These are phyloP conservation scores for Moesziomyces globuligerus DNA, from an alignment of 1,284 basidiomycete genomes.

Conservation along the genomic window DNA sequence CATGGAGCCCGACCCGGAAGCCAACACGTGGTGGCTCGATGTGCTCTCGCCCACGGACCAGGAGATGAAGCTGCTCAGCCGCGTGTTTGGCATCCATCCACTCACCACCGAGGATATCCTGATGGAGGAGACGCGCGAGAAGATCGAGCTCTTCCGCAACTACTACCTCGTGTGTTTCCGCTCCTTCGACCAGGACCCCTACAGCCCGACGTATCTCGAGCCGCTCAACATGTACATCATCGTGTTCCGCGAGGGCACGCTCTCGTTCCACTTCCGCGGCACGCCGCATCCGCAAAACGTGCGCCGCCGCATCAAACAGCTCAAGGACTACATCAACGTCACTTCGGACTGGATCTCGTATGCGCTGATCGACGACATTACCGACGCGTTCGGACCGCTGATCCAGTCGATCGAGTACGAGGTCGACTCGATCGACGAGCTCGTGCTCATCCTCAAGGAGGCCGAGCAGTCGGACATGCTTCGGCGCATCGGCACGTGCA, in stretches of 20 bases:
- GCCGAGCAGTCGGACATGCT: slow-evolving; percentile 84
- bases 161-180: slow-evolving; percentile 99
- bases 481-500: slow-evolving; percentile 89
- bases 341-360: slow-evolving; percentile 99
- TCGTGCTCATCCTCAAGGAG: slow-evolving; percentile 93
- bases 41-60: slow-evolving; percentile 93
- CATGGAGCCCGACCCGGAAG: slow-evolving; percentile 71
- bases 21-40: slow-evolving; percentile 97
- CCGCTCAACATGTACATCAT: slow-evolving; percentile 99
- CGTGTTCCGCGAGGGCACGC: slow-evolving; percentile 97
- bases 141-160: slow-evolving; percentile 98
- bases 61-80: slow-evolving; percentile 93
- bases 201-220: slow-evolving; percentile 96
- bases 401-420: slow-evolving; percentile 99
- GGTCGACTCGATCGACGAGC: slow-evolving; percentile 97
- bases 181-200: slow-evolving; percentile 97
- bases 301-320: slow-evolving; percentile 95
- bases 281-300: slow-evolving; percentile 99
- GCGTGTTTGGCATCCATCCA: slow-evolving; percentile 88
- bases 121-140: slow-evolving; percentile 99
- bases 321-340: slow-evolving; percentile 98
- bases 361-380: slow-evolving; percentile 99
- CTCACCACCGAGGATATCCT: slow-evolving; percentile 98
- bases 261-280: slow-evolving; percentile 94
- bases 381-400: slow-evolving; percentile 97